Evolutionary conservation across 1,284 basidiomycete genomes (phyloP).

Genomic region (Microbotryomycetes sp.): DNA sequence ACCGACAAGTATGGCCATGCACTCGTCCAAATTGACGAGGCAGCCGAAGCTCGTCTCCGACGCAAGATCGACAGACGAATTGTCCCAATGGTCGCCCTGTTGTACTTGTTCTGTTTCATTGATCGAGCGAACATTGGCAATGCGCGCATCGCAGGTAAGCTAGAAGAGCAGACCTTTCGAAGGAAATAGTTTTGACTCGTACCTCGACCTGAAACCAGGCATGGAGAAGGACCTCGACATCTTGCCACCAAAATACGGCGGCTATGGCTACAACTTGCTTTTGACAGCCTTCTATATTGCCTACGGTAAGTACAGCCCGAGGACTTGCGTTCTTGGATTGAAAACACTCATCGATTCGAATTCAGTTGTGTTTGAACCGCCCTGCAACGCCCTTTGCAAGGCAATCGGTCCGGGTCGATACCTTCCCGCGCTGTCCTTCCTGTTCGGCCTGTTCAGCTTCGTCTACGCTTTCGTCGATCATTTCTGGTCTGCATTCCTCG

Average conservation of each 20-base stretch:
- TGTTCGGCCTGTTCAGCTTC: conserved; percentile 31
- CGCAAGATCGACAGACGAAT: conserved; percentile 33
- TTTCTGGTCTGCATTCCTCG: conserved; percentile 27
- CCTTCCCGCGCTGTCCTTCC: conserved; percentile 28
- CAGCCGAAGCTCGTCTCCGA: conserved; percentile 23
- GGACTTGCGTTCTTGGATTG: too few species aligned
- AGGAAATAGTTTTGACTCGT: conserved; percentile 5
- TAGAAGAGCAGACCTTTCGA: not conserved
- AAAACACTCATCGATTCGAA: not conserved
- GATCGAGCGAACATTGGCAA: conserved; percentile 37
- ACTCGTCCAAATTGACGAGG: conserved; percentile 24
- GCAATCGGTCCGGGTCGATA: conserved; percentile 5
- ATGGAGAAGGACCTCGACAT: conserved; percentile 34
- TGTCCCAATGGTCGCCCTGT: conserved; percentile 29
- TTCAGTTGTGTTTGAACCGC: conserved; percentile 27
- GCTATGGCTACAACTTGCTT: conserved; percentile 33
- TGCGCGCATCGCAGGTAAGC: not conserved
- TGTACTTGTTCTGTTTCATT: conserved; percentile 23
- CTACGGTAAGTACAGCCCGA: conserved; percentile 12
- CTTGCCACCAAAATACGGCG: conserved; percentile 4
- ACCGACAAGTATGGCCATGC: conserved; percentile 10
- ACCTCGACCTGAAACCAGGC: conserved; percentile 24
- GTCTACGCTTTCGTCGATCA: conserved; percentile 25
- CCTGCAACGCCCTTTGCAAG: conserved; percentile 10
- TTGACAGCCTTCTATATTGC: conserved; percentile 27